Evolutionary conservation across 768 basidiomycete genomes (phyloP).

Genomic region (Mycena vulgaris): DNA sequence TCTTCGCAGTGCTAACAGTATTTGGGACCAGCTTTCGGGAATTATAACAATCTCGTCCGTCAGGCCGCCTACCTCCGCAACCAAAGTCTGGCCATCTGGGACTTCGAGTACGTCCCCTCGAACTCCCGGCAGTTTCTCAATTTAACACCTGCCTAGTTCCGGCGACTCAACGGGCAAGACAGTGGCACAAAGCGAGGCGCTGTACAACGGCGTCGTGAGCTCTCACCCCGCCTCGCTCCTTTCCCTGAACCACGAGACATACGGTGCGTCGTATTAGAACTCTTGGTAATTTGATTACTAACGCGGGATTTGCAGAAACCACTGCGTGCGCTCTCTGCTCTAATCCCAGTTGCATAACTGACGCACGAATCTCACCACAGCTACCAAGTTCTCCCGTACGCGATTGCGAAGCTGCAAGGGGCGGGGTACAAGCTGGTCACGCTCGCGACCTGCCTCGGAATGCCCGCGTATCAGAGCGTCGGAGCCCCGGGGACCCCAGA

Average conservation of each 20-base stretch:
- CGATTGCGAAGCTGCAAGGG: conserved; percentile 52
- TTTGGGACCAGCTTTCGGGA: conserved; percentile 54
- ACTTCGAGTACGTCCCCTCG: conserved; percentile 49
- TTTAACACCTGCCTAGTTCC: conserved; percentile 45
- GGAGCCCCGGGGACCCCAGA: conserved; percentile 46
- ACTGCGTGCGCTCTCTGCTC: background rate
- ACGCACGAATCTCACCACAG: conserved; percentile 27
- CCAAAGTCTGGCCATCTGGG: conserved; percentile 58
- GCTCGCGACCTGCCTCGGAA: conserved; percentile 59
- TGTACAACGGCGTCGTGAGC: conserved; percentile 44
- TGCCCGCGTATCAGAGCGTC: conserved; percentile 54
- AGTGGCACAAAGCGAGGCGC: conserved; percentile 45
- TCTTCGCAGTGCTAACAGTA: background rate
- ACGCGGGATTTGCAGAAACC: background rate
- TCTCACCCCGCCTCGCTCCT: background rate
- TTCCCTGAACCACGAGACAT: conserved; percentile 20
- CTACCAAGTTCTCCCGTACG: conserved; percentile 55
- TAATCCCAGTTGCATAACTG: background rate
- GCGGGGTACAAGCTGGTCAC: conserved; percentile 62
- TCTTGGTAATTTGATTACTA: too few relatives aligned
- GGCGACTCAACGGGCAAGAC: conserved; percentile 55
- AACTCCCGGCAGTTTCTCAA: background rate
- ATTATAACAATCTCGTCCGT: conserved; percentile 62
- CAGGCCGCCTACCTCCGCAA: conserved; percentile 52
- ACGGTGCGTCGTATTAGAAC: background rate